These are phyloP conservation scores for Phytophthora litchii DNA, from an alignment of 352 stramenopile genomes.

Conservation along the genomic window DNA sequence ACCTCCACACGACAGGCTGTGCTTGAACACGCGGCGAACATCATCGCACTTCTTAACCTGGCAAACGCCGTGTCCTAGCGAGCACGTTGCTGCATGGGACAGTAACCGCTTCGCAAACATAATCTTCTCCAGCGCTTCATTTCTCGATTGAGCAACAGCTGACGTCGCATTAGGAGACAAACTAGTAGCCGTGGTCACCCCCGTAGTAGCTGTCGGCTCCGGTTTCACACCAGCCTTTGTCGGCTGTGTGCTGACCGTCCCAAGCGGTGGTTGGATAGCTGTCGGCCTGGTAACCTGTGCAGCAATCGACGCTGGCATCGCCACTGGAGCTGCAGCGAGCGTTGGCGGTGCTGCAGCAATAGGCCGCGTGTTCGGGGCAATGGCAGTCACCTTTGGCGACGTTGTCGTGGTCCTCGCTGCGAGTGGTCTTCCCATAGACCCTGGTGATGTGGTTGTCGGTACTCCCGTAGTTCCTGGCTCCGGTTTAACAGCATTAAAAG, in stretches of 20 bases:
- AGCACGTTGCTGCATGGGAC: constrained; percentile 76
- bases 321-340: constrained; percentile 23
- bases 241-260: constrained; percentile 16
- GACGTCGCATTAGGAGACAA: constrained; percentile 27
- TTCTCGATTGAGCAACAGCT: constrained; percentile 38
- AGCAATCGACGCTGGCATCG: constrained; percentile 37
- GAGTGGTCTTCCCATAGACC: constrained; percentile 29
- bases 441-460: constrained; percentile 32
- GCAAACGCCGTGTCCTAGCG: constrained; percentile 59
- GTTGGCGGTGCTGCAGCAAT: constrained; percentile 32
- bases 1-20: constrained; percentile 77
- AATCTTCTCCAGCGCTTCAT: constrained; percentile 83
- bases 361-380: constrained; percentile 37
- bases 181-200: constrained; percentile 12
- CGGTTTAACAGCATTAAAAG: constrained; percentile 37
- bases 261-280: constrained; percentile 16
- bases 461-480: constrained; percentile 30
- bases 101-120: constrained; percentile 85
- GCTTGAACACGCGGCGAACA: constrained; percentile 85
- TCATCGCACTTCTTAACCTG: constrained; percentile 90
- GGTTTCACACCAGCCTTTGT: constrained; percentile 36
- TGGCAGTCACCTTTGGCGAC: constrained; percentile 30
- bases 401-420: constrained; percentile 29
- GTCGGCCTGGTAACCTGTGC: constrained; percentile 13
- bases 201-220: constrained; percentile 24